phyloP scores from a whole-genome alignment of 768 basidiomycete species.

The Lepiota brunneoincarnata region DNA sequence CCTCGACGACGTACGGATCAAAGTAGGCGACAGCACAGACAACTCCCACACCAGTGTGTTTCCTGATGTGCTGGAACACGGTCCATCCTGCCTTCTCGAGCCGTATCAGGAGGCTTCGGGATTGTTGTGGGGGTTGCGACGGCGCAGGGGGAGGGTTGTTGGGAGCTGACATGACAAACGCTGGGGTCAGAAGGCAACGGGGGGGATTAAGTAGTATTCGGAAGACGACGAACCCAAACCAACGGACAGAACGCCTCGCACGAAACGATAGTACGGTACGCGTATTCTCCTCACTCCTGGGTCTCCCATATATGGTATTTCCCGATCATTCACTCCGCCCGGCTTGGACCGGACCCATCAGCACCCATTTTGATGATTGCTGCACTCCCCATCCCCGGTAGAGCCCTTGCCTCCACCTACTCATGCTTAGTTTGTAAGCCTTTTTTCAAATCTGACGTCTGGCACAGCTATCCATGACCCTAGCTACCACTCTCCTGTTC shows the following conservation, averaged over 20 bases:
- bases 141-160: constrained; percentile 11
- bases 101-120: constrained; percentile 15
- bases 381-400: background rate
- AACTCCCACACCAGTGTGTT: constrained; percentile 80
- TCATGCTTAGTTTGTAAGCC: background rate
- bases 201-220: constrained; percentile 25
- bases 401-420: background rate
- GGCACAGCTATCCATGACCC: background rate
- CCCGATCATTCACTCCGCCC: constrained; percentile 14
- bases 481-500: constrained; percentile 7
- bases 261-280: constrained; percentile 40
- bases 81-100: constrained; percentile 28
- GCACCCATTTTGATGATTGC: background rate
- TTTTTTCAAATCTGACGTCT: background rate
- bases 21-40: constrained; percentile 89
- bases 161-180: constrained; percentile 26
- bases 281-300: constrained; percentile 20
- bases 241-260: constrained; percentile 30
- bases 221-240: constrained; percentile 35
- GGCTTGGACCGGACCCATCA: constrained; percentile 18
- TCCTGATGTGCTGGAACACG: constrained; percentile 50
- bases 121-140: constrained; percentile 5
- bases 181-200: constrained; percentile 14
- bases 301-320: constrained; percentile 16
- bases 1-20: constrained; percentile 61